These are phyloP conservation scores for Mortierella sp. DNA, from an alignment of 371 early-diverging fungal genomes.

Conservation along the genomic window DNA sequence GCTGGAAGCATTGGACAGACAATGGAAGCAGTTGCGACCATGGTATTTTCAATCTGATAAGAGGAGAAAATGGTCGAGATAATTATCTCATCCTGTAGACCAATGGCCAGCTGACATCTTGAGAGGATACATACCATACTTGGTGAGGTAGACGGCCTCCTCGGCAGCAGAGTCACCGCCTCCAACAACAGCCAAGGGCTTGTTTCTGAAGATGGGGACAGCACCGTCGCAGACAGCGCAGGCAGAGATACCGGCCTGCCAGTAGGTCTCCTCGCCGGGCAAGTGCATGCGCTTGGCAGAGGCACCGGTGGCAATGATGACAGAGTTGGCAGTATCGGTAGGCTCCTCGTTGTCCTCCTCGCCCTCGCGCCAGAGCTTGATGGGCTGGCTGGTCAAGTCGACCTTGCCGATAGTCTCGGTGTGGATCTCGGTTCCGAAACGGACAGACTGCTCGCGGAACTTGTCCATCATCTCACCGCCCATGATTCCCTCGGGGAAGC, in stretches of 20 bases:
- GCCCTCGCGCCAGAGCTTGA: constrained; percentile 94
- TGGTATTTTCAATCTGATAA: constrained; percentile 6
- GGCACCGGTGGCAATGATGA: constrained; percentile 99
- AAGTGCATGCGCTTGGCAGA: constrained; percentile 95
- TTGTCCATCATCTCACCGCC: constrained; percentile 88
- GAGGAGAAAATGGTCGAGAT: neutral
- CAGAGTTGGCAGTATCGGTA: constrained; percentile 82
- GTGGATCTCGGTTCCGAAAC: constrained; percentile 87
- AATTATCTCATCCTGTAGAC: neutral
- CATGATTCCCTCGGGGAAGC: constrained; percentile 85
- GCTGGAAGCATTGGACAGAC: neutral
- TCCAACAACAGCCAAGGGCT: constrained; percentile 95
- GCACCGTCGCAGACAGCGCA: constrained; percentile 99
- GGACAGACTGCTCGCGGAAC: constrained; percentile 85
- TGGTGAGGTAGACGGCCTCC: constrained; percentile 97
- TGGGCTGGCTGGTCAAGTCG: constrained; percentile 84
- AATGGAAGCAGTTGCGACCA: neutral
- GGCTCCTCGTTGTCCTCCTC: constrained; percentile 75
- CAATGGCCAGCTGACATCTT: neutral
- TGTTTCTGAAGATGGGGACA: constrained; percentile 96
- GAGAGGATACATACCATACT: constrained; percentile 64
- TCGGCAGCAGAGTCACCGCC: constrained; percentile 99
- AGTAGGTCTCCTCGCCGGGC: constrained; percentile 87
- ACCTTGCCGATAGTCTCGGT: constrained; percentile 94
- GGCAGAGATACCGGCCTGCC: constrained; percentile 98